Evolutionary conservation across 768 basidiomycete genomes (phyloP), one percentile per base, ranked within the genome.

Genomic region (Kwoniella bestiolae): DNA sequence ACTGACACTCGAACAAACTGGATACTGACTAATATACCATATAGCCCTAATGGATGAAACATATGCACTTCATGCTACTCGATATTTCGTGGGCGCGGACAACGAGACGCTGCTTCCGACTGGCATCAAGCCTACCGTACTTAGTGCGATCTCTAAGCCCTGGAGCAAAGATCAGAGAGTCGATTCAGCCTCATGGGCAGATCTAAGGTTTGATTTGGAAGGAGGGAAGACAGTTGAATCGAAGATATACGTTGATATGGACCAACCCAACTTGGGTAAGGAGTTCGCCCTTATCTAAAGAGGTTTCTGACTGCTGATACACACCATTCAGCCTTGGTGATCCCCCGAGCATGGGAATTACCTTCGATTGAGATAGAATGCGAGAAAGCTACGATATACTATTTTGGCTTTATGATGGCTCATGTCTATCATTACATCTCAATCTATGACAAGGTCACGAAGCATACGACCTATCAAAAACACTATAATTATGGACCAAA

Each of bases 401-500:
- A 34, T 18, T 60, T 38, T 32, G 38, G 50, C 34, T 35, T 35
- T 21, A 60, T 60, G 59, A 60, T 60, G 59, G 32, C 59, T 16
- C 59, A 60, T 28, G 25, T 60, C 23, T 60, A 51, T 35, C 59
- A 60, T 47, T 60, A 60, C 23, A 60, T 60, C 12, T 38, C 59
- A 8, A 60, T 60, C 32, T 46, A 38, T 29, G 59, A 60, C 12
- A 60, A 60, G n/a, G 34, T 60, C 47, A 60, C 59, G 4, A 51
- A 51, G 34, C 59, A 60, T 31, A 51, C 49, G 3, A 60, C 59
- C 1, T 60, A 60, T 38, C 59, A 60, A 12, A 60, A 60, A 23
- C 47, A 60, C n/a, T 60, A 60, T 47, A 60, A 60, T 21, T 60
- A 50, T n/a, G 59, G 59, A 11, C 59, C 59, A 3, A 60, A 60